Conservation (phyloP, 805 yeast genomes). For the Saccharomycopsis oosterbeekiorum region DNA sequence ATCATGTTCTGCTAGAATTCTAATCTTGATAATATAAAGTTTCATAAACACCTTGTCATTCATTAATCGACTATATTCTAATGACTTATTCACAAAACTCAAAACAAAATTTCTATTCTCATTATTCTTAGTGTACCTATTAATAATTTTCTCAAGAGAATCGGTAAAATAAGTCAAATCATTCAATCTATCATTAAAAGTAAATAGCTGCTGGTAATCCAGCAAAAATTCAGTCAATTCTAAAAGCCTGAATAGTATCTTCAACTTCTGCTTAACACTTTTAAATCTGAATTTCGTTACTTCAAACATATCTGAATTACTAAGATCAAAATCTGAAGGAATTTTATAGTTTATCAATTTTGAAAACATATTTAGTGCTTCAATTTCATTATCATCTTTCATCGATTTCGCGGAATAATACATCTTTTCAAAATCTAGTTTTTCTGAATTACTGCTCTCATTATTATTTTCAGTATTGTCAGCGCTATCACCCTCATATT, state of each 20-base stretch:
- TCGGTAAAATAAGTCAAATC: slow-evolving; percentile 31
- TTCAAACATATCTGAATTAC: not conserved
- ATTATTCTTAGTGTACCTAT: slow-evolving; percentile 26
- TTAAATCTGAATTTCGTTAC: slow-evolving; percentile 30
- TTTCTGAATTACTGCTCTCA: not conserved
- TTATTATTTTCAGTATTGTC: not conserved
- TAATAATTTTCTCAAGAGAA: slow-evolving; percentile 29
- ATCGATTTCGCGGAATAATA: slow-evolving; percentile 17
- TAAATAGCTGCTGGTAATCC: slow-evolving; percentile 23
- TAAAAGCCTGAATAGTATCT: slow-evolving; percentile 25
- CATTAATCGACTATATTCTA: slow-evolving; percentile 18
- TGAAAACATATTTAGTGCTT: slow-evolving; percentile 8
- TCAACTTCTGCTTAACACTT: slow-evolving; percentile 33
- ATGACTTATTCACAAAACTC: slow-evolving; percentile 27
- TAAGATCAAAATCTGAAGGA: not conserved
- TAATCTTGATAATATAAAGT: slow-evolving; percentile 36
- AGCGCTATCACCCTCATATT: slow-evolving; percentile 1
- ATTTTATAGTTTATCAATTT: not conserved
- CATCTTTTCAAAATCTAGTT: slow-evolving; percentile 5
- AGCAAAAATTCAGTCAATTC: slow-evolving; percentile 22
- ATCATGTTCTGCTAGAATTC: slow-evolving; percentile 28
- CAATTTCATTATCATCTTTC: slow-evolving; percentile 12
- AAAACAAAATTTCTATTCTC: slow-evolving; percentile 25
- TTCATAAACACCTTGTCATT: slow-evolving; percentile 39
- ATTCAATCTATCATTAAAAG: slow-evolving; percentile 24